A percentile compares a stretch with the other conserved stretches of the same genome.
Conservation (phyloP, 768 basidiomycete genomes). For the Rhodotorula paludigena region DNA sequence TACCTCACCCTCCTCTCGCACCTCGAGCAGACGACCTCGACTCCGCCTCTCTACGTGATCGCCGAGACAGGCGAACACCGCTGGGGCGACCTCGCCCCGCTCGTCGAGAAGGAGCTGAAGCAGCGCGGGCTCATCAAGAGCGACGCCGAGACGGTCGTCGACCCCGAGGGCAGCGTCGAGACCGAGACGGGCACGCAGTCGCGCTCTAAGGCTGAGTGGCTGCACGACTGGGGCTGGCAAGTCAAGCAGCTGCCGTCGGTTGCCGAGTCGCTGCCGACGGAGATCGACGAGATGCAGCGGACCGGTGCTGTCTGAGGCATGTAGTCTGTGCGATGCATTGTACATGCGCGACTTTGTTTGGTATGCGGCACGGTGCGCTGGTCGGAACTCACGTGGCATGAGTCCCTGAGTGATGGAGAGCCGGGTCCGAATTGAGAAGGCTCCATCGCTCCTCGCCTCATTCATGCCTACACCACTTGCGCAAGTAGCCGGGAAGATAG, state of each 20-base stretch:
- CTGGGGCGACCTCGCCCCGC: background rate
- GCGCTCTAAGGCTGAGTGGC: background rate
- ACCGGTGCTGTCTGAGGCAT: background rate
- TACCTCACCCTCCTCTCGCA: conserved; percentile 14
- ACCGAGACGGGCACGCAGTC: conserved; percentile 5
- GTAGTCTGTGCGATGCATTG: background rate
- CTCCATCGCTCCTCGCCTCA: too few relatives aligned
- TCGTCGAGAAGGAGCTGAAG: background rate
- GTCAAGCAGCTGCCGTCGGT: background rate
- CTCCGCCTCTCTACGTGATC: conserved; percentile 8
- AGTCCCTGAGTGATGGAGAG: too few relatives aligned
- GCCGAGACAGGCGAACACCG: conserved; percentile 13
- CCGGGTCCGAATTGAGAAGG: too few relatives aligned
- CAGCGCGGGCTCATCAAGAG: background rate
- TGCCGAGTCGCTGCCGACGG: background rate
- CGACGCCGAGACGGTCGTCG: background rate
- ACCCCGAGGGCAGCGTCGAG: background rate
- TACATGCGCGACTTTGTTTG: too few relatives aligned
- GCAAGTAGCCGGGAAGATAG: too few relatives aligned
- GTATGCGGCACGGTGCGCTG: too few relatives aligned
- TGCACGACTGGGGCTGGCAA: conserved; percentile 15
- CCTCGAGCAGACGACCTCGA: background rate
- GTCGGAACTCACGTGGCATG: too few relatives aligned
- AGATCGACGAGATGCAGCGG: background rate
- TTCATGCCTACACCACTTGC: too few relatives aligned